Percentiles rank a stretch among this genome's conserved stretches.
These are phyloP conservation scores for Leucosporidium yakuticum DNA, from an alignment of 768 basidiomycete species.

Conservation along the genomic window DNA sequence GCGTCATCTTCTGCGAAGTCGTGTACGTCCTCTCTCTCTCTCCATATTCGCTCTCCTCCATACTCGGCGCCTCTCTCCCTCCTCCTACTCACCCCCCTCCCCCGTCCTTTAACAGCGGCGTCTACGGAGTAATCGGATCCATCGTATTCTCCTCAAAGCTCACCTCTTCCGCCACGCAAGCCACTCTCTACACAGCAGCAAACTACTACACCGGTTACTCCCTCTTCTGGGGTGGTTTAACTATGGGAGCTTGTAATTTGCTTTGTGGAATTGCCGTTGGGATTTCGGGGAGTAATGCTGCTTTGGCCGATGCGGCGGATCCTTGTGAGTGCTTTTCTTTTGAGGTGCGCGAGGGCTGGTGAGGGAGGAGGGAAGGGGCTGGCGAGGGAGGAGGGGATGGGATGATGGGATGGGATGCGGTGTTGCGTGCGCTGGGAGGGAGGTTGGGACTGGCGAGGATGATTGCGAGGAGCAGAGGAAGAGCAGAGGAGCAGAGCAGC, in stretches of 20 bases:
- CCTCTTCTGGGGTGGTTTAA: constrained; percentile 94
- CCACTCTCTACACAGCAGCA: constrained; percentile 68
- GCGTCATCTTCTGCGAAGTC: constrained; percentile 99
- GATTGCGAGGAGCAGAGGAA: not conserved
- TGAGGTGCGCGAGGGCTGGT: no score
- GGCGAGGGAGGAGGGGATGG: no score
- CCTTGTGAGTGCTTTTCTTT: constrained; percentile 49
- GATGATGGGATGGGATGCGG: not conserved
- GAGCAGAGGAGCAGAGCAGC: not conserved
- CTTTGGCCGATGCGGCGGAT: constrained; percentile 89
- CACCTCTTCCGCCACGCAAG: constrained; percentile 49
- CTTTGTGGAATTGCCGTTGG: constrained; percentile 92
- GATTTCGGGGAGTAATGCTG: constrained; percentile 89
- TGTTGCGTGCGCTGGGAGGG: no score
- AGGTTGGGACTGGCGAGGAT: no score
- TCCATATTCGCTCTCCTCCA: not conserved
- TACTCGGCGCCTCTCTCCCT: not conserved
- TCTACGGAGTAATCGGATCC: constrained; percentile 61
- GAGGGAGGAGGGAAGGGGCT: no score
- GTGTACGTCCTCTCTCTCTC: constrained; percentile 45
- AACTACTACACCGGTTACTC: constrained; percentile 96
- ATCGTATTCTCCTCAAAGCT: constrained; percentile 92
- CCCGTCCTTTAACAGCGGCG: no score
- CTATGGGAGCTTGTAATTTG: constrained; percentile 88
- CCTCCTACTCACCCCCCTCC: not conserved